Evolutionary conservation across 257 asterid genomes (phyloP), one percentile per base, ranked within the genome.

Genomic region (Thymus mandschuricus): DNA sequence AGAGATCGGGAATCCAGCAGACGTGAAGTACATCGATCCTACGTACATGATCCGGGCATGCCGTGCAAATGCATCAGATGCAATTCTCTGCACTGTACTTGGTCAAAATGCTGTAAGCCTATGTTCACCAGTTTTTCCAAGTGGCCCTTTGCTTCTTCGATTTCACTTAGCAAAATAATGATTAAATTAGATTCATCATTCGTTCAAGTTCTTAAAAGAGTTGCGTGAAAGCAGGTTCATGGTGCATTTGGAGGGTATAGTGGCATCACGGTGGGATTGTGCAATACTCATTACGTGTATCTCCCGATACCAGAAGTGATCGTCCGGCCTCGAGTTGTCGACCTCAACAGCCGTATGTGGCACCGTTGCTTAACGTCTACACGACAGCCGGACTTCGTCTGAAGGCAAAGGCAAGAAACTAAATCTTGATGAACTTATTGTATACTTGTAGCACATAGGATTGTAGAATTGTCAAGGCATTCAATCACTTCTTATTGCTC

Each of bases 31-130:
- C 83, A 94, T 94, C 6, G 97, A 94, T 81, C 99, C 99, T 13
- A 91, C 97, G 56, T 94, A 94, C 81, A 94, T 94, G 97, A 91
- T 94, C 77, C 97, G 99, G 29, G 99, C 97, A 56, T 89, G 99
- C 77, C 96, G 97, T 75, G 99, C 99, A 80, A 94, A 91, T 78
- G 99, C 97, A 68, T 91, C 99, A 3, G 97, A 94, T 79, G 93
- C 95, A 76, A 89, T 94, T 78, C 92, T 94, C 60, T 94, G 97
- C 82, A 87, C 99, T 2, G 96, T 94, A 64, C 97, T 94, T 69
- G 97, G 97, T 61, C 99, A 94, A 91, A 94, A 94, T 80, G 99
- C 98, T 66, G 99, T 91, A 89, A 83, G 97, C 75, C 59, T 60
- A 27, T 51, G 52, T 6, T 1, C 43, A 35, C 66, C 35, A 1